phyloP scores from a whole-genome alignment of 1,284 basidiomycete genomes.

The Cystobasidium slooffiae region DNA sequence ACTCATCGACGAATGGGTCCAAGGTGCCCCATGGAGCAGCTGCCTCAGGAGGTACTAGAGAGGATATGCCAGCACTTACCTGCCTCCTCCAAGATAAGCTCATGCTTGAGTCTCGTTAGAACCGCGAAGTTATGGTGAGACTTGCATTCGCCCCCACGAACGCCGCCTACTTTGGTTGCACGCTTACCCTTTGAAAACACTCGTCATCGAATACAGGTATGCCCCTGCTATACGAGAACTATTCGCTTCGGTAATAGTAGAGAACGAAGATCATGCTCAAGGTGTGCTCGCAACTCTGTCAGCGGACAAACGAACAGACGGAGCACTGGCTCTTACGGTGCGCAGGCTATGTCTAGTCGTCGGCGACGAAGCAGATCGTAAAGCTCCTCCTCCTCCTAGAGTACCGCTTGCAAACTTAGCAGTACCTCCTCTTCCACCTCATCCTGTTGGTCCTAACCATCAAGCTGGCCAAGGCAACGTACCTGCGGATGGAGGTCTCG shows the following conservation, averaged over 20 bases:
- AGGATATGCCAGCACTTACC: constrained; percentile 29
- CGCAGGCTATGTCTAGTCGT: constrained; percentile 38
- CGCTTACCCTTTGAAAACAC: not conserved
- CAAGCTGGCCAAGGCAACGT: not conserved
- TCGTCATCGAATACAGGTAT: constrained; percentile 16
- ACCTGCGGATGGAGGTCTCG: not conserved
- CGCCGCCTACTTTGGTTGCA: not conserved
- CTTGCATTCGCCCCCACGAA: not conserved
- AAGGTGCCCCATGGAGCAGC: constrained; percentile 6
- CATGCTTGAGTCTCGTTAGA: constrained; percentile 33
- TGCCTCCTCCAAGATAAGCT: constrained; percentile 15
- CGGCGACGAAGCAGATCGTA: constrained; percentile 13
- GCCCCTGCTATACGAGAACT: constrained; percentile 27
- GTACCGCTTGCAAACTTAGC: constrained; percentile 13
- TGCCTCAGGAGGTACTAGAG: constrained; percentile 38
- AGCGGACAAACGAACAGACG: constrained; percentile 2
- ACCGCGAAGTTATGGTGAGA: constrained; percentile 34
- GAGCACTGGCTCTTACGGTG: constrained; percentile 25
- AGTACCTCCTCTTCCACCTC: not conserved
- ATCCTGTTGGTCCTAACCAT: not conserved
- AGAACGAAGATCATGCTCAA: constrained; percentile 27
- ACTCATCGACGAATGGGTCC: constrained; percentile 10
- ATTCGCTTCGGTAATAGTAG: constrained; percentile 24
- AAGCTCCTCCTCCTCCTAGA: constrained; percentile 1
- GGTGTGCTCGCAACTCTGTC: constrained; percentile 26